Evolutionary conservation across 2,329 filamentous ascomycete genomes (phyloP).

Genomic region (Didymella keratinophila): DNA sequence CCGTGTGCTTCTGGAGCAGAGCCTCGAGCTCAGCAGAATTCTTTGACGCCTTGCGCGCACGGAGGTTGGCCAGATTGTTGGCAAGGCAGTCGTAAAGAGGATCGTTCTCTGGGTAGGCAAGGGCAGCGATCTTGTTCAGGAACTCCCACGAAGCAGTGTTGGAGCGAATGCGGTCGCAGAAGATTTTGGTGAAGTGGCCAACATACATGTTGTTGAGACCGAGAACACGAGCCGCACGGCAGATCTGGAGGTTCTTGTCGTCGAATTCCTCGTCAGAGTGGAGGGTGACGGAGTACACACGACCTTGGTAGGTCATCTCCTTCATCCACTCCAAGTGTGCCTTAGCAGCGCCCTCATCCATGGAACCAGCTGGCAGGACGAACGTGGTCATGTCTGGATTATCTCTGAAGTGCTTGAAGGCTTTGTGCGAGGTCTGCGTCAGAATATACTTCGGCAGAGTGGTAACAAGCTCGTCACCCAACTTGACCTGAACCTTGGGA

Average conservation of each 20-base stretch:
- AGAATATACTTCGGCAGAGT: constrained; percentile 35
- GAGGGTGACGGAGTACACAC: constrained; percentile 36
- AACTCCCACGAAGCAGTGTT: constrained; percentile 22
- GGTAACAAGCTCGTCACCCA: constrained; percentile 26
- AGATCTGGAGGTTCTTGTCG: constrained; percentile 35
- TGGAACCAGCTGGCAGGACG: constrained; percentile 23
- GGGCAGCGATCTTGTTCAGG: constrained; percentile 31
- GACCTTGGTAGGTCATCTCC: constrained; percentile 31
- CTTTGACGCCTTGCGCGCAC: neutral
- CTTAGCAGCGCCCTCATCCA: constrained; percentile 28
- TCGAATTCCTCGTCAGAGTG: constrained; percentile 26
- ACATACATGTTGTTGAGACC: constrained; percentile 43
- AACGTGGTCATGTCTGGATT: constrained; percentile 26
- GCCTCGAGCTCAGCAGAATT: constrained; percentile 10
- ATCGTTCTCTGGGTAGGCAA: constrained; percentile 31
- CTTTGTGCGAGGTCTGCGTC: constrained; percentile 40
- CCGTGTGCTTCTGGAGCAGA: constrained; percentile 15
- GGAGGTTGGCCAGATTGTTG: constrained; percentile 34
- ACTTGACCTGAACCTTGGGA: constrained; percentile 28
- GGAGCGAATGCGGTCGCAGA: constrained; percentile 41
- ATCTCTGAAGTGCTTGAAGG: constrained; percentile 30
- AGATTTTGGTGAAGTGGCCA: constrained; percentile 40
- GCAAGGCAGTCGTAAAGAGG: constrained; percentile 41
- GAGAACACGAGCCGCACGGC: constrained; percentile 34
- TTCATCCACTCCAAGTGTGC: constrained; percentile 36